Evolutionary conservation across 2,329 filamentous ascomycete genomes (phyloP).

Genomic region (Colletotrichum gigasporum): DNA sequence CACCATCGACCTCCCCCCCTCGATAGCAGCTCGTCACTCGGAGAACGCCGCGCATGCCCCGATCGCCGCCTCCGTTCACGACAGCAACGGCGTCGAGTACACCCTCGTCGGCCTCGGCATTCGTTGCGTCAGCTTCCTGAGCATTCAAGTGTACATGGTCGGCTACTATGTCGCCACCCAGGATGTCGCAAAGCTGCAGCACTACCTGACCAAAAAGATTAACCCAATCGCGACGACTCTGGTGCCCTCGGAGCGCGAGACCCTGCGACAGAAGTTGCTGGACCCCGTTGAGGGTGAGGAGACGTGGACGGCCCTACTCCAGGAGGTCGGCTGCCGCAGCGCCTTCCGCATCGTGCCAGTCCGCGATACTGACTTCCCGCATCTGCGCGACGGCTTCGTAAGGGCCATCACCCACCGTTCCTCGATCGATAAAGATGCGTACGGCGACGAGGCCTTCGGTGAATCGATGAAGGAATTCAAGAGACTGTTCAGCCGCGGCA

Average conservation of each 20-base stretch:
- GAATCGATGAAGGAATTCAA: conserved; percentile 81
- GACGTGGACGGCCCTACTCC: conserved; percentile 79
- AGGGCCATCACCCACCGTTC: conserved; percentile 82
- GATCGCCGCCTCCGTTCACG: conserved; percentile 46
- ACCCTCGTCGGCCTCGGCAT: conserved; percentile 89
- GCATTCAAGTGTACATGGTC: conserved; percentile 93
- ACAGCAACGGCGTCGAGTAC: conserved; percentile 72
- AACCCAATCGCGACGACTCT: conserved; percentile 84
- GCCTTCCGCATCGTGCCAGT: conserved; percentile 87
- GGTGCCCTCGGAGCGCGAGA: conserved; percentile 82
- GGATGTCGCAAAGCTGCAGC: conserved; percentile 84
- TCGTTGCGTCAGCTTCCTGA: conserved; percentile 87
- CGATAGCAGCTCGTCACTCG: conserved; percentile 34
- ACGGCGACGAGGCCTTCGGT: conserved; percentile 81
- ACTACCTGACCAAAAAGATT: conserved; percentile 77
- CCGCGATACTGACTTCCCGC: conserved; percentile 93
- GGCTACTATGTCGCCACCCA: conserved; percentile 89
- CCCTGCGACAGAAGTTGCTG: conserved; percentile 73
- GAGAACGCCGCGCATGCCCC: conserved; percentile 39
- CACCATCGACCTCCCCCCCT: conserved; percentile 69
- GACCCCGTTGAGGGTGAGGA: conserved; percentile 75
- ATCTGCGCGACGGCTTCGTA: conserved; percentile 91
- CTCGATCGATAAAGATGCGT: conserved; percentile 61
- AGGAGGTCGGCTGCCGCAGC: conserved; percentile 74
- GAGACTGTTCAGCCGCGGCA: conserved; percentile 80